A percentile compares a stretch with the other conserved stretches of the same genome.
Evolutionary conservation across 352 stramenopile species (phyloP).

Genomic region (Pythium phragmitis): DNA sequence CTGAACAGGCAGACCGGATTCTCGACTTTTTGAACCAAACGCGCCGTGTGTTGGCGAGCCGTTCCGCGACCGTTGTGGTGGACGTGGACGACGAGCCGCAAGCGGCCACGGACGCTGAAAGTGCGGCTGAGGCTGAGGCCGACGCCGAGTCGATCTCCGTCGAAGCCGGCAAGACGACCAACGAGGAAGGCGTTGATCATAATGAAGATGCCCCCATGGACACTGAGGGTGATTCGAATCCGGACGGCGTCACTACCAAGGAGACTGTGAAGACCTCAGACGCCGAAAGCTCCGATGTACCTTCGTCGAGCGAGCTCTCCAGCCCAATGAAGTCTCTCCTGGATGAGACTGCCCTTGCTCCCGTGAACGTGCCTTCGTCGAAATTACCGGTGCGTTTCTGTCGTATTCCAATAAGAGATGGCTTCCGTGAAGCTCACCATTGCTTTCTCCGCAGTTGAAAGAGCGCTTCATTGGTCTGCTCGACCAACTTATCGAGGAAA

Average conservation of each 20-base stretch:
- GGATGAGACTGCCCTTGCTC: neutral
- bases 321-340: constrained; percentile 1
- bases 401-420: neutral
- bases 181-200: neutral
- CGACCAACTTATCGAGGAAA: constrained; percentile 56
- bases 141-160: constrained; percentile 1
- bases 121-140: constrained; percentile 11
- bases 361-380: neutral
- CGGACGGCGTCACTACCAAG: neutral
- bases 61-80: neutral
- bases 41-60: constrained; percentile 36
- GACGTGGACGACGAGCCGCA: constrained; percentile 12
- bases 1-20: constrained; percentile 49
- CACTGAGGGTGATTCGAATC: neutral
- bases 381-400: constrained; percentile 13
- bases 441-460: constrained; percentile 32
- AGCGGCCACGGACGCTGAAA: constrained; percentile 16
- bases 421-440: neutral
- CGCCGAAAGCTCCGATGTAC: neutral
- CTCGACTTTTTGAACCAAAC: constrained; percentile 70
- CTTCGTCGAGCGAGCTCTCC: constrained; percentile 4
- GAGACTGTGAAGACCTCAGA: neutral
- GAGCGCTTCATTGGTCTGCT: constrained; percentile 59
- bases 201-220: constrained; percentile 10
- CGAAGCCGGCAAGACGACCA: neutral